A percentile compares a stretch with the other conserved stretches of the same genome.
phyloP scores from a whole-genome alignment of 1,139 yeast genomes.

The Candida tunisiensis region DNA sequence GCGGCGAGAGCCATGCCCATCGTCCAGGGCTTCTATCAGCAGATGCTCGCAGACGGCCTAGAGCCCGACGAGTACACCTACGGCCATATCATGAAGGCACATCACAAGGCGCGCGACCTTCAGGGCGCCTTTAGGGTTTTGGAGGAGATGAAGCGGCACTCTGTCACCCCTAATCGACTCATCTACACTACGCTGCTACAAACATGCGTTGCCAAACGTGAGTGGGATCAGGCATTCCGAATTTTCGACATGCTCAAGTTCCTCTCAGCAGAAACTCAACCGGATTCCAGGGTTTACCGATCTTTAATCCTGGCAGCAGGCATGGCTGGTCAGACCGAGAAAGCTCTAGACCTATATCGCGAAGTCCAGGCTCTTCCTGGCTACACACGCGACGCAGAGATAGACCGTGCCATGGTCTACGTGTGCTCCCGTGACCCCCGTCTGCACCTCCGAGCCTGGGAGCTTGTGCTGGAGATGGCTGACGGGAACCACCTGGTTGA shows the following conservation, averaged over 20 bases:
- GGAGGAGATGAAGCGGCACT: conserved; percentile 31
- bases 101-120: conserved; percentile 19
- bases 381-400: conserved; percentile 24
- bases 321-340: conserved; percentile 44
- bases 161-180: conserved; percentile 35
- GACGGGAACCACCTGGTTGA: conserved; percentile 26
- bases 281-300: conserved; percentile 51
- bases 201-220: conserved; percentile 38
- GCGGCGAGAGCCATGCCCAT: conserved; percentile 13
- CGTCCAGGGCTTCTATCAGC: conserved; percentile 19
- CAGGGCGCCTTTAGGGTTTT: conserved; percentile 17
- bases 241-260: conserved; percentile 81
- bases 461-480: conserved; percentile 51
- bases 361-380: conserved; percentile 37
- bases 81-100: conserved; percentile 28
- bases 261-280: conserved; percentile 43
- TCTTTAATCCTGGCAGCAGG: conserved; percentile 54
- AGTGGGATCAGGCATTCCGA: conserved; percentile 47
- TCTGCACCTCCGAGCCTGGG: conserved; percentile 54
- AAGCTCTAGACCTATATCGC: conserved; percentile 56
- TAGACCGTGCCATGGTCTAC: conserved; percentile 49
- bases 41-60: conserved; percentile 16
- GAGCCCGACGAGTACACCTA: conserved; percentile 26
- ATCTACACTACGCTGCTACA: conserved; percentile 51
- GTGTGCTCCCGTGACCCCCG: conserved; percentile 47